These are phyloP conservation scores for Rubroboletus satanas DNA, from an alignment of 768 basidiomycete genomes.

Conservation along the genomic window DNA sequence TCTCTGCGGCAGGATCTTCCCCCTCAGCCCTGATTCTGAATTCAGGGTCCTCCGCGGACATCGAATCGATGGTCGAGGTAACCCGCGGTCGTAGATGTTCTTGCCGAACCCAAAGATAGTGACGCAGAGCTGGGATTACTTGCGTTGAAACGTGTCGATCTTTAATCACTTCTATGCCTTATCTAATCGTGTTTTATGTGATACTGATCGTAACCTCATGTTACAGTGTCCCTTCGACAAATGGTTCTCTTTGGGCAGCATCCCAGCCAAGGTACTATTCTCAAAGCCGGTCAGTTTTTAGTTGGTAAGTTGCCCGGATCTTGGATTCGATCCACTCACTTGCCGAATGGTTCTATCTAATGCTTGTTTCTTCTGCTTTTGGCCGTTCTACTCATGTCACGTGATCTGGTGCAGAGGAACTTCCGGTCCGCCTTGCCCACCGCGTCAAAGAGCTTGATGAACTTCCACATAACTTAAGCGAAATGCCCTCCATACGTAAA, in stretches of 20 bases:
- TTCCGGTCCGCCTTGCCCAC: conserved; percentile 15
- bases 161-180: not conserved
- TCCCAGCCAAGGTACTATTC: conserved; percentile 16
- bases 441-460: conserved; percentile 19
- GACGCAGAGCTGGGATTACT: not conserved
- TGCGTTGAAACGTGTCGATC: not conserved
- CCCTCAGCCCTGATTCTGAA: not conserved
- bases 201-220: conserved; percentile 1
- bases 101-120: not conserved
- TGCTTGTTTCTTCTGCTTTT: not conserved
- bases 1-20: not conserved
- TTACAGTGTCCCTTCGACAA: conserved; percentile 13
- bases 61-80: not conserved
- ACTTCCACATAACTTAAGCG: conserved; percentile 14
- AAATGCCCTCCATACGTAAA: conserved; percentile 18
- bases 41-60: not conserved
- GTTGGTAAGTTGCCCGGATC: conserved; percentile 1
- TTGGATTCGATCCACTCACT: not conserved
- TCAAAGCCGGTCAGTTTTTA: conserved; percentile 17
- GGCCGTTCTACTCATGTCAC: not conserved
- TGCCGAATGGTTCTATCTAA: not conserved
- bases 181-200: not conserved
- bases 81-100: not conserved
- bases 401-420: conserved; percentile 8
- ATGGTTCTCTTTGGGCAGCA: conserved; percentile 19